These are phyloP conservation scores for Fraxinus pennsylvanica DNA, from an alignment of 257 asterid species.

Conservation along the genomic window DNA sequence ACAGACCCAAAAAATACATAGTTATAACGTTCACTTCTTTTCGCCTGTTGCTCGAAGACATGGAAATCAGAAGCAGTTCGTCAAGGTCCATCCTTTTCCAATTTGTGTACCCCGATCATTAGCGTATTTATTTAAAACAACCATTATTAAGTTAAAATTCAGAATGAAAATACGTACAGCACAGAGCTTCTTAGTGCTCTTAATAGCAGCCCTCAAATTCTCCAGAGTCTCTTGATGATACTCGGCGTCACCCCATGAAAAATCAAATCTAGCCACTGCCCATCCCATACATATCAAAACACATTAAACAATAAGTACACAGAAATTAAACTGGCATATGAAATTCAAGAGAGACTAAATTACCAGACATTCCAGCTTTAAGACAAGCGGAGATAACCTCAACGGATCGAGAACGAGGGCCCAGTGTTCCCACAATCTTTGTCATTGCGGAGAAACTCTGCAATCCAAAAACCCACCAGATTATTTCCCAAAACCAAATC, in stretches of 20 bases:
- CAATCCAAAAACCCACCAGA: slow-evolving; percentile 1
- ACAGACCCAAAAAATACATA: not conserved
- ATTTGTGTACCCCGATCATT: not conserved
- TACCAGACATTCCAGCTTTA: slow-evolving; percentile 71
- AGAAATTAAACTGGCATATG: not conserved
- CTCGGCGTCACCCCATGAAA: slow-evolving; percentile 86
- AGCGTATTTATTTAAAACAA: not conserved
- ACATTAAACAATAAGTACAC: slow-evolving; percentile 5
- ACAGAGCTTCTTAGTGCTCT: slow-evolving; percentile 71
- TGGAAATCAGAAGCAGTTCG: not conserved
- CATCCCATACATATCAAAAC: not conserved
- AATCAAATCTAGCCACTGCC: slow-evolving; percentile 89
- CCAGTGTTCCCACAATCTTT: slow-evolving; percentile 76
- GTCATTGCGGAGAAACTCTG: slow-evolving; percentile 66
- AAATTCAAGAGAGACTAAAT: not conserved
- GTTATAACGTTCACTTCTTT: too few relatives aligned
- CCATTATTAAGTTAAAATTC: slow-evolving; percentile 2
- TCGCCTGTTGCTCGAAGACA: too few relatives aligned
- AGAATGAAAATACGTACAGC: slow-evolving; percentile 55
- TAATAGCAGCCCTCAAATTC: slow-evolving; percentile 75
- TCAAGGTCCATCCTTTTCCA: not conserved
- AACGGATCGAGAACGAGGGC: slow-evolving; percentile 68
- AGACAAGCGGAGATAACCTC: slow-evolving; percentile 62
- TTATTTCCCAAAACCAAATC: slow-evolving; percentile 12
- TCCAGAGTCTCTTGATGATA: slow-evolving; percentile 89